A percentile compares a stretch with the other conserved stretches of the same genome.
phyloP scores from a whole-genome alignment of 208 protist species.

The Crithidia thermophila region DNA sequence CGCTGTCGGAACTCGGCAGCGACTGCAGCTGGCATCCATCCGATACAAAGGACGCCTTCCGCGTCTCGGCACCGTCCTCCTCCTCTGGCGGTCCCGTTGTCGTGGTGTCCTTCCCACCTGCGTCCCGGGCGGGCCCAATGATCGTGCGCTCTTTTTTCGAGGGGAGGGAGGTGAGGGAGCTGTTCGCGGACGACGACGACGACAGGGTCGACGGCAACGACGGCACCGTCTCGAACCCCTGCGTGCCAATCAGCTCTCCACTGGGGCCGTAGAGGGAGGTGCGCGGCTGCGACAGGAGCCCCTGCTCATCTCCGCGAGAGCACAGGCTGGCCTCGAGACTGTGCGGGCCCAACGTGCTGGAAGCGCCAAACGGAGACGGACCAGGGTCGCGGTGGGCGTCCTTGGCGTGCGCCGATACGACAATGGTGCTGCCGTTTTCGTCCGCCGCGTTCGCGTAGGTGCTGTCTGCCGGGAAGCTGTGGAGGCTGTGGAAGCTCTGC shows the following conservation, averaged over 20 bases:
- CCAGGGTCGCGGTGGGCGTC: background rate
- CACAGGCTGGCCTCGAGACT: slow-evolving; percentile 17
- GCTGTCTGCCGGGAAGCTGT: slow-evolving; percentile 1
- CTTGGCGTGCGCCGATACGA: background rate
- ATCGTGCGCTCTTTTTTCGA: background rate
- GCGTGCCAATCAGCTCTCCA: background rate
- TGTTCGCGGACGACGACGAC: slow-evolving; percentile 5
- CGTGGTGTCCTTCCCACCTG: background rate
- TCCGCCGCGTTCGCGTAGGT: background rate
- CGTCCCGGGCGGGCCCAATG: background rate
- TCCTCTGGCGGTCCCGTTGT: background rate
- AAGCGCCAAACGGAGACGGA: background rate
- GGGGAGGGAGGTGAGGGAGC: background rate
- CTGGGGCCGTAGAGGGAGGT: background rate
- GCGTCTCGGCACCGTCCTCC: background rate
- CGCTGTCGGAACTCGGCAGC: slow-evolving; percentile 5
- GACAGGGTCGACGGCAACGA: slow-evolving; percentile 9
- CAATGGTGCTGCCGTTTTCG: background rate
- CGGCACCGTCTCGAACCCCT: slow-evolving; percentile 6
- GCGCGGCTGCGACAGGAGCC: background rate
- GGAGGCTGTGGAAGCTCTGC: background rate
- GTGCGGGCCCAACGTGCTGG: background rate
- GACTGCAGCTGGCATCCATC: background rate
- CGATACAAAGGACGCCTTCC: too few species aligned
- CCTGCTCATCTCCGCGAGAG: background rate